A percentile compares a stretch with the other conserved stretches of the same genome.
Evolutionary conservation across 202 grass and related monocot genomes (phyloP).

Genomic region (Panicum hallii): DNA sequence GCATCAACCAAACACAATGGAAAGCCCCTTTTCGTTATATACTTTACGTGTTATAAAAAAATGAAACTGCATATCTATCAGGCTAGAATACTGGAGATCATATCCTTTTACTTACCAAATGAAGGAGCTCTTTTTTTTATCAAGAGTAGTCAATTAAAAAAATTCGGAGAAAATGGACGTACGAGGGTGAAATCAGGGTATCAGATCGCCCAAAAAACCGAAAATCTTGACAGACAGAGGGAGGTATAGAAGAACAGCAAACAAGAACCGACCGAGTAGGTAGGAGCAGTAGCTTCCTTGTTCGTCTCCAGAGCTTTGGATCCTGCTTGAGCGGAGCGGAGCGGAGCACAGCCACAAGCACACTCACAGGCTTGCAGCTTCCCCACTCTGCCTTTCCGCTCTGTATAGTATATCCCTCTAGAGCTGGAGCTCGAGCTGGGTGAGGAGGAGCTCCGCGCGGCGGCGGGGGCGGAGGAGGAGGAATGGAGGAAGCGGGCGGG

Average conservation of each 20-base stretch:
- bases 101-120: neutral
- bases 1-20: slow-evolving; percentile 28
- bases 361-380: neutral
- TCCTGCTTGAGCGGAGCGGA: neutral
- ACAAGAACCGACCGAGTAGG: neutral
- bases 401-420: neutral
- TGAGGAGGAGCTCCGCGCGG: too few relatives aligned
- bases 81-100: slow-evolving; percentile 11
- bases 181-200: slow-evolving; percentile 20
- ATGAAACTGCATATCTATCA: neutral
- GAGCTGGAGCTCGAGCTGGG: neutral
- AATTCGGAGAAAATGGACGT: neutral
- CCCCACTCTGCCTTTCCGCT: too few relatives aligned
- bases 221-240: too few relatives aligned
- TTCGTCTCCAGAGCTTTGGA: neutral
- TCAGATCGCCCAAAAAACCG: neutral
- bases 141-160: neutral
- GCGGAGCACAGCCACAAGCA: neutral
- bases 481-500: neutral
- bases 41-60: neutral
- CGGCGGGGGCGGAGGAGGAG: neutral
- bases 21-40: neutral
- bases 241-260: neutral
- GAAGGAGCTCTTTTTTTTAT: neutral
- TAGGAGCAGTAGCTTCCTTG: too few relatives aligned